Evolutionary conservation across 192 early-diverging fungal genomes (phyloP), one percentile per base, ranked within the genome.

Genomic region (Coemansia sp.): DNA sequence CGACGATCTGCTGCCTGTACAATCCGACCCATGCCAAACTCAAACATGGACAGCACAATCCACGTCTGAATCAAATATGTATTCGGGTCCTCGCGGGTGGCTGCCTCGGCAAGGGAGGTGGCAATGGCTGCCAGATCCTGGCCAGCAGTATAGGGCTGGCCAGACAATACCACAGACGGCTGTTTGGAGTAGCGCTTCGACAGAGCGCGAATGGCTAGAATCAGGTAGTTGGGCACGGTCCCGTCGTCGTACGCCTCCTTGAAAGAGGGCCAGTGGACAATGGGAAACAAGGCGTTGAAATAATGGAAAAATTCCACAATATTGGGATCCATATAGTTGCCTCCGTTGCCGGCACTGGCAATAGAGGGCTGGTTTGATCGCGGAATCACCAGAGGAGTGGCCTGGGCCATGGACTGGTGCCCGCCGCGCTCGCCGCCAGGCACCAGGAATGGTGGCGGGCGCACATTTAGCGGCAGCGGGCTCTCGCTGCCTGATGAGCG

Each of bases 161-260:
- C 74, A 10, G 74, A 78, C 1, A 71, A 56, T 20, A 78, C 60
- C 16, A 78, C 74, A 0, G 74, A 70, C 3, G 74, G 74, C 65
- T 78, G 74, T 54, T 78, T 78, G 38, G 74, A 78, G 58, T 78
- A 78, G 57, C 74, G 67, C 38, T 71, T 70, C 19, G 74, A 78
- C 61, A 78, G 61, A 11, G 74, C 74, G n/a, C 69, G 59, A 57
- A 78, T 78, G 41, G 74, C 68, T 48, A 78, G 56, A 47, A 78
- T 78, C 63, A 78, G 43, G 65, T 78, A 78, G 56, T 78, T 78
- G 31, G 74, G 74, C 59, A 78, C 74, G 42, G 69, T 78, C 43
- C 68, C 74, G 57, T 78, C 74, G 50, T 78, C 74, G 50, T 78
- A 78, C 23, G 74, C 74, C 68, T 78, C 74, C 60, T 67, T 78